These are phyloP conservation scores for Cyclaneusma minus DNA, from an alignment of 2,329 filamentous ascomycete species.

Conservation along the genomic window DNA sequence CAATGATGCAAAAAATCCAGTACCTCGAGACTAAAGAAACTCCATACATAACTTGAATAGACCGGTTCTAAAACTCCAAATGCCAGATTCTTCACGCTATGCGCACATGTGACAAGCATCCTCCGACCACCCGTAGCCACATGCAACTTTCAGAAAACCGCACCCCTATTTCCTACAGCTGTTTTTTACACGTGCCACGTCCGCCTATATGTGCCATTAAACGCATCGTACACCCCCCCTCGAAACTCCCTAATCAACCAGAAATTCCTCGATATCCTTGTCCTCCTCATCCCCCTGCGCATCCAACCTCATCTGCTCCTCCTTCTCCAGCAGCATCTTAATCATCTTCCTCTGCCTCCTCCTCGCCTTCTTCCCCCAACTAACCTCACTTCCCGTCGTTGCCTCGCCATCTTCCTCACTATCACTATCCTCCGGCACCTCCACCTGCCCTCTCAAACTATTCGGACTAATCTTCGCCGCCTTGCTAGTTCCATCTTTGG, in stretches of 20 bases:
- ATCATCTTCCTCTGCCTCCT: constrained; percentile 52
- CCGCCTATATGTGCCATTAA: neutral
- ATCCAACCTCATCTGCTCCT: constrained; percentile 36
- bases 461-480: constrained; percentile 47
- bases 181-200: no score
- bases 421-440: constrained; percentile 36
- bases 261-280: constrained; percentile 59
- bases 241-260: constrained; percentile 31
- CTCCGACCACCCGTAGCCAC: neutral
- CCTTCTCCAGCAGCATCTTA: constrained; percentile 46
- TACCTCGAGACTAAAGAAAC: no score
- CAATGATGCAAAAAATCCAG: no score
- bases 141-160: no score
- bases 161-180: no score
- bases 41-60: no score
- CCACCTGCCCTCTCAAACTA: constrained; percentile 39
- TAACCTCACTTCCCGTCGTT: constrained; percentile 18
- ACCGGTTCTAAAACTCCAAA: neutral
- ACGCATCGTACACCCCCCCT: neutral
- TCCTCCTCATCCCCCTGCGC: constrained; percentile 45
- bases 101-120: neutral
- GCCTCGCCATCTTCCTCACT: constrained; percentile 28
- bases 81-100: neutral
- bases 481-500: constrained; percentile 20
- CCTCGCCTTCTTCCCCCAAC: constrained; percentile 57